Conservation (phyloP, 805 yeast species). For the Sugiyamaella chiloensis region DNA sequence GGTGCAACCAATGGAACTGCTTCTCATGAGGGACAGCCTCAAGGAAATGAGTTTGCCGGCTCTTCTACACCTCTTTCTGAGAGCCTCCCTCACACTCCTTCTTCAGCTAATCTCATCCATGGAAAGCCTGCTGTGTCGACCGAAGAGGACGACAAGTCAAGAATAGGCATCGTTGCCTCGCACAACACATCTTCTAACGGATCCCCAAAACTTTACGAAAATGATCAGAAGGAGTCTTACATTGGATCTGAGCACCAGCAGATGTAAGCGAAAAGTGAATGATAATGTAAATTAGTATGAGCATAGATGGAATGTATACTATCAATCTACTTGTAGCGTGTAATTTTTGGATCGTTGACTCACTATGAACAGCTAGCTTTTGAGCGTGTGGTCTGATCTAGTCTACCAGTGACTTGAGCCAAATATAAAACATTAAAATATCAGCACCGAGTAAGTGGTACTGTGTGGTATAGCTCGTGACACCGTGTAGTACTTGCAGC, state of each 20-base stretch:
- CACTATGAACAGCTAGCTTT: too few species aligned
- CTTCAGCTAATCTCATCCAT: constrained; percentile 14
- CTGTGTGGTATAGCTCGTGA: too few species aligned
- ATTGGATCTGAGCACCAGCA: background rate
- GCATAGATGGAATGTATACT: constrained; percentile 7
- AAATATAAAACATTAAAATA: too few species aligned
- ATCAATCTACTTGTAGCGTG: background rate
- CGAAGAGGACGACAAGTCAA: constrained; percentile 1
- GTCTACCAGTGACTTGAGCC: too few species aligned
- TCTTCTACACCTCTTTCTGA: constrained; percentile 24
- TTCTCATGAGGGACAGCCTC: constrained; percentile 15
- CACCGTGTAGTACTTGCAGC: too few species aligned
- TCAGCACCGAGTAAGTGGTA: too few species aligned
- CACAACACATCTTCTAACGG: background rate
- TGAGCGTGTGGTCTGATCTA: too few species aligned
- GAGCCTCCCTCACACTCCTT: constrained; percentile 24
- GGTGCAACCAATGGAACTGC: constrained; percentile 11
- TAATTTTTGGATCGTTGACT: constrained; percentile 2
- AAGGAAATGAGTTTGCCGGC: constrained; percentile 17
- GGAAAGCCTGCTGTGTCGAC: background rate
- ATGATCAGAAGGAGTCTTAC: constrained; percentile 4
- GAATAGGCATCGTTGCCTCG: constrained; percentile 1
- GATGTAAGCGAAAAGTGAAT: constrained; percentile 1
- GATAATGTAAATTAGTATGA: constrained; percentile 7
- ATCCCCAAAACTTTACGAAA: constrained; percentile 9